Percentiles rank a stretch among this genome's conserved stretches.
These are phyloP conservation scores for Exophiala calicioides DNA, from an alignment of 2,329 filamentous ascomycete genomes.

Conservation along the genomic window DNA sequence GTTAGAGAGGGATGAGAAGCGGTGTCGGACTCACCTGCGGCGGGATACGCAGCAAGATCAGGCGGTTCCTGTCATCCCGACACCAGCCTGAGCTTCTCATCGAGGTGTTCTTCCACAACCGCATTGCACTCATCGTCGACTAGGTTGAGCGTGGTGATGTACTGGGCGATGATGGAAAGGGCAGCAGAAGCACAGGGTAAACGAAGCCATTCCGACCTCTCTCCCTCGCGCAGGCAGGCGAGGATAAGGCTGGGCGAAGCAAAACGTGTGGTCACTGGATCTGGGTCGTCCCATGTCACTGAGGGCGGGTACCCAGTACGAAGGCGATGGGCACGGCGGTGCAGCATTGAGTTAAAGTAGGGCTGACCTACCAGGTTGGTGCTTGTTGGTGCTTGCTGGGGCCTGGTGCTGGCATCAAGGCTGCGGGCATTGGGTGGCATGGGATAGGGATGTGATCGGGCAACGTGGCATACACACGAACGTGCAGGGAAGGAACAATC, in stretches of 20 bases:
- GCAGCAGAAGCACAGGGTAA: neutral
- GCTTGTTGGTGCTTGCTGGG: constrained; percentile 12
- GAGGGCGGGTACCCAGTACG: neutral
- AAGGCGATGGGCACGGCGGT: neutral
- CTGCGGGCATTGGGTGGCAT: neutral
- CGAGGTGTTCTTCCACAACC: neutral
- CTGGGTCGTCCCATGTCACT: no score
- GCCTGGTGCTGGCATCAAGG: neutral
- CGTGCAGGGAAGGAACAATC: no score
- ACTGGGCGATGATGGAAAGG: neutral
- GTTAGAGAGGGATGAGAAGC: neutral
- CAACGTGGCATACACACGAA: no score
- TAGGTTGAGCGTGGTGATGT: neutral
- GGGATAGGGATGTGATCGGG: neutral
- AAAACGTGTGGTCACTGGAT: neutral
- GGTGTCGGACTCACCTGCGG: constrained; percentile 12
- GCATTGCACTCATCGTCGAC: no score
- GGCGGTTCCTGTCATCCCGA: constrained; percentile 10
- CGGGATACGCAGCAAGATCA: constrained; percentile 16
- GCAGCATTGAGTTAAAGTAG: neutral
- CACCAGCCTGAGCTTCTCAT: neutral
- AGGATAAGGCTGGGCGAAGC: constrained; percentile 5
- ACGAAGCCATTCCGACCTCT: neutral
- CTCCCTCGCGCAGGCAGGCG: neutral
- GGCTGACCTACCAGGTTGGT: constrained; percentile 5